A percentile compares a stretch with the other conserved stretches of the same genome.
Conservation (phyloP, 768 basidiomycete genomes). For the Agaricus subrufescens region DNA sequence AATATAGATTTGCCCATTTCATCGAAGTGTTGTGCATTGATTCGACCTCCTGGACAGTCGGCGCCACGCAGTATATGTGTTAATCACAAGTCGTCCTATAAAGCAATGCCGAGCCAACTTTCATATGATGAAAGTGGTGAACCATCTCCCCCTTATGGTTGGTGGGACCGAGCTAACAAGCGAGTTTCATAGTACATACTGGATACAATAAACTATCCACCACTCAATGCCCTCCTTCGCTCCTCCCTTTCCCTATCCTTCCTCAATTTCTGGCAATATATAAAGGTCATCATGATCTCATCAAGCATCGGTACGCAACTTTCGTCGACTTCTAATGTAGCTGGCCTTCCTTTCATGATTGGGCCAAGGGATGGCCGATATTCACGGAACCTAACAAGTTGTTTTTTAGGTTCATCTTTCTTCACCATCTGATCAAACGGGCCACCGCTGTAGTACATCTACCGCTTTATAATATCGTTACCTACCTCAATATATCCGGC, state of each 20-base stretch:
- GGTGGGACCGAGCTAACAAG: no score
- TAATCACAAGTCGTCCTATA: no score
- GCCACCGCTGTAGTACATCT: neutral
- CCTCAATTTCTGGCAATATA: constrained; percentile 24
- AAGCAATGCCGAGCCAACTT: no score
- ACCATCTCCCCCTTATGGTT: no score
- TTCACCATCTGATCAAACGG: constrained; percentile 10
- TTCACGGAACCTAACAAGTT: constrained; percentile 15
- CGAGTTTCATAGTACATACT: no score
- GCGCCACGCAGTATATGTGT: no score
- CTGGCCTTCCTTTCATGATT: constrained; percentile 9
- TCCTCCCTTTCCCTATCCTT: constrained; percentile 15
- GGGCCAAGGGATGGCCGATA: constrained; percentile 5
- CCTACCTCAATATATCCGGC: constrained; percentile 15
- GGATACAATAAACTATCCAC: no score
- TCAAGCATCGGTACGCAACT: constrained; percentile 23
- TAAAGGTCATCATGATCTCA: constrained; percentile 26
- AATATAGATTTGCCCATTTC: no score
- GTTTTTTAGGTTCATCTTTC: constrained; percentile 16
- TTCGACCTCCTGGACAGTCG: no score
- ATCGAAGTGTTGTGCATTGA: no score
- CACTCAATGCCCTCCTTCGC: neutral
- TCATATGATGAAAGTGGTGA: no score
- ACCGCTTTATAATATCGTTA: neutral
- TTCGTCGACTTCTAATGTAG: constrained; percentile 22